Conservation (phyloP, 192 early-diverging fungal species). For the Linnemannia elongata region DNA sequence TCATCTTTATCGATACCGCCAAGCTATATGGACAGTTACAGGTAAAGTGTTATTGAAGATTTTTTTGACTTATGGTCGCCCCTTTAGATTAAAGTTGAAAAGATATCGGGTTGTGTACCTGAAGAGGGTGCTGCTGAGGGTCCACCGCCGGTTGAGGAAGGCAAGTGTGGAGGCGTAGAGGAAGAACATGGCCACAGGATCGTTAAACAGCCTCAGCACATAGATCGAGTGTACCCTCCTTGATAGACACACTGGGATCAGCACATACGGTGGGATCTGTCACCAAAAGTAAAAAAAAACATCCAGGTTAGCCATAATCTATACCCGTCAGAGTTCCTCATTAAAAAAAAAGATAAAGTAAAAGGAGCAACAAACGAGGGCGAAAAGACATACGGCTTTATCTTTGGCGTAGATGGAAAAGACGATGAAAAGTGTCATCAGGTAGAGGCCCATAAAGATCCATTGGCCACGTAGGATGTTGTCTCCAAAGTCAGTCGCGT, state of each 20-base stretch:
- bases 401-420: slow-evolving; percentile 76
- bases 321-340: too few species aligned
- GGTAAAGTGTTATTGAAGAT: background rate
- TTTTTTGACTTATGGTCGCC: too few species aligned
- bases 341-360: background rate
- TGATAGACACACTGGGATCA: slow-evolving; percentile 79
- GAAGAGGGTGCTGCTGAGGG: slow-evolving; percentile 68
- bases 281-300: slow-evolving; percentile 3
- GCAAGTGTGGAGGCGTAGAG: slow-evolving; percentile 78
- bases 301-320: background rate
- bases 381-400: slow-evolving; percentile 50
- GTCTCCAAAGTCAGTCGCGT: slow-evolving; percentile 75
- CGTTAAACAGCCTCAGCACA: slow-evolving; percentile 93
- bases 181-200: slow-evolving; percentile 90
- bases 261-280: slow-evolving; percentile 74
- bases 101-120: slow-evolving; percentile 61
- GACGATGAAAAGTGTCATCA: slow-evolving; percentile 76
- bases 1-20: slow-evolving; percentile 95
- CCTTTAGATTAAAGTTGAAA: background rate
- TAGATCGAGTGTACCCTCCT: slow-evolving; percentile 95
- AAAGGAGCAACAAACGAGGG: background rate
- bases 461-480: slow-evolving; percentile 84
- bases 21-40: slow-evolving; percentile 66
- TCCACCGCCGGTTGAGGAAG: slow-evolving; percentile 68
- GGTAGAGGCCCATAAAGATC: slow-evolving; percentile 84